These are phyloP conservation scores for Chlamydomonas sp. DNA, from an alignment of 139 green algal genomes.

Conservation along the genomic window DNA sequence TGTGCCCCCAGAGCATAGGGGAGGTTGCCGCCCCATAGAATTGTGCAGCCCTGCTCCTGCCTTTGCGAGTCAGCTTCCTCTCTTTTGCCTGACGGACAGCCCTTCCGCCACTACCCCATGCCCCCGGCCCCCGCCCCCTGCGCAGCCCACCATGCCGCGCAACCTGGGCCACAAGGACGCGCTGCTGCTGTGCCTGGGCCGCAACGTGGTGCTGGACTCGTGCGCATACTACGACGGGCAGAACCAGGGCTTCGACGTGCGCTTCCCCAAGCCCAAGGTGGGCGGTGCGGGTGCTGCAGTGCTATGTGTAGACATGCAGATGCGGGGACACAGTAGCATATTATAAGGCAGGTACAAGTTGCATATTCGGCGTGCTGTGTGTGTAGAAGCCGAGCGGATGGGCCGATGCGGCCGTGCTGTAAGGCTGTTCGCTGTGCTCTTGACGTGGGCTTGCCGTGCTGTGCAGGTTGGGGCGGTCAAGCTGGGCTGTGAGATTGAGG, in stretches of 20 bases:
- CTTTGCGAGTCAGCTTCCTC: too few relatives aligned
- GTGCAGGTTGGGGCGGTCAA: slow-evolving; percentile 8
- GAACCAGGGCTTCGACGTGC: slow-evolving; percentile 13
- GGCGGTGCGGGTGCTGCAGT: not conserved
- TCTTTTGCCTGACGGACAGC: too few relatives aligned
- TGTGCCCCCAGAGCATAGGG: too few relatives aligned
- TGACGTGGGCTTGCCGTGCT: not conserved
- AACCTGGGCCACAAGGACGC: slow-evolving; percentile 43
- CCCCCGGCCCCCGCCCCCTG: not conserved
- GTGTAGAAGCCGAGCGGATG: too few relatives aligned
- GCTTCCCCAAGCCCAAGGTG: slow-evolving; percentile 38
- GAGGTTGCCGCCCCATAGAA: too few relatives aligned
- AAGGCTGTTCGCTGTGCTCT: not conserved
- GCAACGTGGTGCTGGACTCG: slow-evolving; percentile 40
- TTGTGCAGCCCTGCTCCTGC: too few relatives aligned
- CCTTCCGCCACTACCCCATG: too few relatives aligned
- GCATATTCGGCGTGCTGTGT: too few relatives aligned
- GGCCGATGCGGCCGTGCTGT: not conserved
- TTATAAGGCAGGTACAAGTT: too few relatives aligned
- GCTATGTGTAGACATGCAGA: too few relatives aligned
- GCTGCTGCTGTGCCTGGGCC: slow-evolving; percentile 27
- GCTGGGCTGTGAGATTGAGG: slow-evolving; percentile 12
- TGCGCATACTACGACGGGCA: slow-evolving; percentile 27
- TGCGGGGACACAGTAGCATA: too few relatives aligned
- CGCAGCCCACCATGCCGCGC: slow-evolving; percentile 19